Evolutionary conservation across 305 asterid genomes (phyloP), one percentile per base, ranked within the genome.

Genomic region (Ilex paraguariensis): DNA sequence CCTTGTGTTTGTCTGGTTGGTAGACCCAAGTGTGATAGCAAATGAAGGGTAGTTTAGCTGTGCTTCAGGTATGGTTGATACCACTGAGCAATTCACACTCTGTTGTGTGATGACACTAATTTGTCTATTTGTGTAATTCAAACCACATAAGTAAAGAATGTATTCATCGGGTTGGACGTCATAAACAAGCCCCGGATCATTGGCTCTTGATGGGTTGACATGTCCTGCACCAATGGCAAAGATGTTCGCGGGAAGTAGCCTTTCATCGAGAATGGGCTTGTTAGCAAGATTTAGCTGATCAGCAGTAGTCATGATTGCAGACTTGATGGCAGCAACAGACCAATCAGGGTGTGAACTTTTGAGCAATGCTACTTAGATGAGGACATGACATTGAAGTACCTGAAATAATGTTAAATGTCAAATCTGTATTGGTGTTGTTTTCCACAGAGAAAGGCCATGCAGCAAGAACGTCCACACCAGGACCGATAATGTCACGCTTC

Each of bases 31-130:
- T 55, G 9, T 10, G 31, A 55, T 17, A 2, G 59, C 9, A 21
- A 55, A 55, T 13, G 59, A 55, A 55, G 59, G 59, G n/a, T 55
- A 55, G 39, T 55, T 55, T 31, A 55, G 59, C 39, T 55, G 33
- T 17, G 59, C 59, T 31, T 55, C 59, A 0, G 9, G 9, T 30
- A 55, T 55, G 59, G 1, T 55, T 55, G 54, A 50, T 50, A 50
- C 17, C 6, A 13, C 14, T 30, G 59, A 55, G 32, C 59, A 55
- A 5, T 31, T 55, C 11, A 55, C 59, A 4, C 13, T 55, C 31
- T 14, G 10, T 55, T 55, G 31, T 17, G 14, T 8, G 31, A 55
- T 55, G 36, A 55, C 3, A 6, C 59, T 13, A 21, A 55, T 31
- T 4, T 55, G 59, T 55, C 39, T 8, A 14, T 7, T 6, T 17